A percentile compares a stretch with the other conserved stretches of the same genome.
These are phyloP conservation scores for Phytophthora pisi DNA, from an alignment of 352 stramenopile species.

Conservation along the genomic window DNA sequence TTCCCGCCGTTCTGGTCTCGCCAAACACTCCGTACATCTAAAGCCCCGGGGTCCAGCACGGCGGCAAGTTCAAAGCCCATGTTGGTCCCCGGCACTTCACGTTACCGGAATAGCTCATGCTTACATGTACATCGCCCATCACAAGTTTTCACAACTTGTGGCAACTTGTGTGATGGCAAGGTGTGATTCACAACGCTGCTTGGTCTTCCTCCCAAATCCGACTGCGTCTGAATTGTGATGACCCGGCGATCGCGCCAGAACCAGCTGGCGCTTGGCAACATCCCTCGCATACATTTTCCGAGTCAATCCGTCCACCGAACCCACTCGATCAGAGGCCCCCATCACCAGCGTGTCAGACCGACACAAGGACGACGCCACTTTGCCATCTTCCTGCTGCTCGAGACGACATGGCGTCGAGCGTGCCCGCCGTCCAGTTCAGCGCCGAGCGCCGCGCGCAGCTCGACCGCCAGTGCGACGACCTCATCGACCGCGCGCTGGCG, in stretches of 20 bases:
- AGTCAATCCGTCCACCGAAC: background rate
- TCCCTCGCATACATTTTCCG: slow-evolving; percentile 1
- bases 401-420: slow-evolving; percentile 21
- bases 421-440: slow-evolving; percentile 44
- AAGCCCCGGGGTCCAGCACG: too few species aligned
- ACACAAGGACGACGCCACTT: slow-evolving; percentile 15
- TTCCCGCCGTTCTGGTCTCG: slow-evolving; percentile 6
- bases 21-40: background rate
- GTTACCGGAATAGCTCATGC: too few species aligned
- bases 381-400: background rate
- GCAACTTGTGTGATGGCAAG: too few species aligned
- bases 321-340: slow-evolving; percentile 11
- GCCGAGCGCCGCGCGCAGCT: slow-evolving; percentile 43
- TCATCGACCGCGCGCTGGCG: slow-evolving; percentile 55
- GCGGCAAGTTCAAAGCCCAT: too few species aligned
- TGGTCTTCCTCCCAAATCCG: background rate
- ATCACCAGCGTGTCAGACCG: background rate
- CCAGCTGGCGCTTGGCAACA: background rate
- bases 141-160: too few species aligned
- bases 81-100: too few species aligned
- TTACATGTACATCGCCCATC: too few species aligned
- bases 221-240: background rate
- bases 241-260: background rate
- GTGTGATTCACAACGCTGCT: background rate
- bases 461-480: slow-evolving; percentile 55